phyloP scores from a whole-genome alignment of 441 rosid genomes.

The Rhodomyrtus psidioides region DNA sequence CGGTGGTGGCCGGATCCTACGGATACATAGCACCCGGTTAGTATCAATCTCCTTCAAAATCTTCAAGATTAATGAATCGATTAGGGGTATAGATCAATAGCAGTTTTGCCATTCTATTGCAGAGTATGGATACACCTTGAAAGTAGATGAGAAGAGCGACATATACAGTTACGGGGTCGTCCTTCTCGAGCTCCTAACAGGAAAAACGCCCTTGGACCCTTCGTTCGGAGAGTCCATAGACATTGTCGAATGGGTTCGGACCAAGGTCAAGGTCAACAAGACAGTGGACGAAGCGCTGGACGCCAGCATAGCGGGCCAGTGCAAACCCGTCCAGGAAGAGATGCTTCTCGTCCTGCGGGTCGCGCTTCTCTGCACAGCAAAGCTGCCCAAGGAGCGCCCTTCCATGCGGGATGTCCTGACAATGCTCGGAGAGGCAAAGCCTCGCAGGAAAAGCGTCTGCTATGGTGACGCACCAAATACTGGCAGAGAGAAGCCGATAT shows the following conservation, averaged over 20 bases:
- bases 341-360: constrained; percentile 73
- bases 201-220: constrained; percentile 80
- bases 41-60: neutral
- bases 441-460: constrained; percentile 70
- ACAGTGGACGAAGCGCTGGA: constrained; percentile 57
- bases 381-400: constrained; percentile 82
- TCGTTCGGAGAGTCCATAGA: constrained; percentile 69
- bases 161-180: constrained; percentile 81
- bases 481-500: constrained; percentile 34
- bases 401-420: constrained; percentile 76
- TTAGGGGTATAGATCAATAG: neutral
- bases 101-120: neutral
- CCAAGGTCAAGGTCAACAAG: constrained; percentile 42
- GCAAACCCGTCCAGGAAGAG: constrained; percentile 82
- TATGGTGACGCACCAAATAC: constrained; percentile 19
- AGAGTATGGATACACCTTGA: constrained; percentile 91
- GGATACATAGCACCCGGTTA: constrained; percentile 74
- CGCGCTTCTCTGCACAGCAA: constrained; percentile 75
- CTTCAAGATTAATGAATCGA: neutral
- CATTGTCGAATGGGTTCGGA: constrained; percentile 63
- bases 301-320: constrained; percentile 57
- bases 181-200: constrained; percentile 74
- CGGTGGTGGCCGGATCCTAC: constrained; percentile 79
- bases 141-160: constrained; percentile 93
- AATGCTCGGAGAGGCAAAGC: constrained; percentile 92